phyloP scores from a whole-genome alignment of 441 rosid genomes.

The Cnidoscolus chayamansa region DNA sequence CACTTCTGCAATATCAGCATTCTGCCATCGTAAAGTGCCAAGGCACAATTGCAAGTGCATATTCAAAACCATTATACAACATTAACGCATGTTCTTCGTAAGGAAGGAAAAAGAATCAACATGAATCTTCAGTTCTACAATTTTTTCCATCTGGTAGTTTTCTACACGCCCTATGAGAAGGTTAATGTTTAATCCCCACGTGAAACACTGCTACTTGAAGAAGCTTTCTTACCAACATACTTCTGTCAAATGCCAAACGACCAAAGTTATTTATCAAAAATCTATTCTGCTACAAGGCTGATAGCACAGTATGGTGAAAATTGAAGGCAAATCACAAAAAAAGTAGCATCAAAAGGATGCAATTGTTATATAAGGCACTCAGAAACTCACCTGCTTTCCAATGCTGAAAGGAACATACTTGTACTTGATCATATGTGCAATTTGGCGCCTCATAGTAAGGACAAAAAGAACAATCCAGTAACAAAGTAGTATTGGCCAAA shows the following conservation, averaged over 20 bases:
- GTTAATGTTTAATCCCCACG: slow-evolving; percentile 50
- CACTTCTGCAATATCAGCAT: slow-evolving; percentile 27
- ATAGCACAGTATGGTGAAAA: not conserved
- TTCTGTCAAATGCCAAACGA: slow-evolving; percentile 38
- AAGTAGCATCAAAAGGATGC: not conserved
- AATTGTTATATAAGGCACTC: not conserved
- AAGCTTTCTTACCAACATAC: slow-evolving; percentile 58
- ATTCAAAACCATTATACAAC: slow-evolving; percentile 19
- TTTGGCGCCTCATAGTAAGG: slow-evolving; percentile 92
- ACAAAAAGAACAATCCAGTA: slow-evolving; percentile 85
- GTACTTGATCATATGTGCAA: slow-evolving; percentile 28
- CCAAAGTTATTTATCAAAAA: slow-evolving; percentile 9
- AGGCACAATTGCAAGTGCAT: too few relatives aligned
- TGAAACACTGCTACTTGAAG: slow-evolving; percentile 45
- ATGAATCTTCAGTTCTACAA: slow-evolving; percentile 29
- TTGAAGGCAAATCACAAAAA: not conserved
- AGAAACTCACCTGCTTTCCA: slow-evolving; percentile 72
- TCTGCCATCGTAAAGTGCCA: slow-evolving; percentile 15
- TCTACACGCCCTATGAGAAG: slow-evolving; percentile 20
- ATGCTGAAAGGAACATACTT: slow-evolving; percentile 74
- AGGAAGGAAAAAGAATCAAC: slow-evolving; percentile 24
- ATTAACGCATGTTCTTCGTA: slow-evolving; percentile 26
- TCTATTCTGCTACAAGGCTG: not conserved
- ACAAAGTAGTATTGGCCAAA: slow-evolving; percentile 90
- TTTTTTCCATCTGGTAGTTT: slow-evolving; percentile 21